These are phyloP conservation scores for Liquidambar formosana DNA, from an alignment of 164 flowering plant genomes.

Conservation along the genomic window DNA sequence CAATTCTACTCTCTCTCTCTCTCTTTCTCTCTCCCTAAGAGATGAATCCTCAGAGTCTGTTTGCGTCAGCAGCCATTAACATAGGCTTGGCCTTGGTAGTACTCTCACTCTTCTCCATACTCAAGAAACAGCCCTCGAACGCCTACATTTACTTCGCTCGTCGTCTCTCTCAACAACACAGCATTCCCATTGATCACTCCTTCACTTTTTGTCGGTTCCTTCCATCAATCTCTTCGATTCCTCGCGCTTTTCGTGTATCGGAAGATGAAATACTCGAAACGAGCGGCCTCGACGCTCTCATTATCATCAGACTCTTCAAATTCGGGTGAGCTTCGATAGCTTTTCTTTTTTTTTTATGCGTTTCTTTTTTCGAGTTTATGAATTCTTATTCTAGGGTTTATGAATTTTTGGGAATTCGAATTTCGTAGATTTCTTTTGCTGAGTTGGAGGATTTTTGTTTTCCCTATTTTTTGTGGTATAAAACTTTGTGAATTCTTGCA, in stretches of 20 bases:
- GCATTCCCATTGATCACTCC: constrained; percentile 1
- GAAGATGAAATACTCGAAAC: constrained; percentile 41
- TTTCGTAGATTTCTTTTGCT: too few relatives aligned
- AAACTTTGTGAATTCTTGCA: too few relatives aligned
- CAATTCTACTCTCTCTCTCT: not conserved
- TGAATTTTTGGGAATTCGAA: too few relatives aligned
- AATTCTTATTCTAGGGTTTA: too few relatives aligned
- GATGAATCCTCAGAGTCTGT: constrained; percentile 40
- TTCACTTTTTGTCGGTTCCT: constrained; percentile 30
- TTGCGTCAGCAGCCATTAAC: constrained; percentile 56
- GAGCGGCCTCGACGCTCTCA: constrained; percentile 47
- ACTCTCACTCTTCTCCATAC: constrained; percentile 45
- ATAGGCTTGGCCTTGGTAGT: constrained; percentile 40
- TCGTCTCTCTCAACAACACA: constrained; percentile 29
- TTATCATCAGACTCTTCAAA: constrained; percentile 55
- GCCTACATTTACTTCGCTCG: constrained; percentile 55
- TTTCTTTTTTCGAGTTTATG: not conserved
- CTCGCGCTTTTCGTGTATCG: constrained; percentile 44
- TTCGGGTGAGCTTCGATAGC: constrained; percentile 36
- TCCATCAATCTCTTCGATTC: constrained; percentile 48
- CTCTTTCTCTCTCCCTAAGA: not conserved
- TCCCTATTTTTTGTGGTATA: too few relatives aligned
- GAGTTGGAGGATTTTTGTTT: too few relatives aligned
- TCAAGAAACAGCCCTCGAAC: constrained; percentile 51
- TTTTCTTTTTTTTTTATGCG: not conserved